Conservation (phyloP, 495 filamentous ascomycete species). For the Niebla homalea region DNA sequence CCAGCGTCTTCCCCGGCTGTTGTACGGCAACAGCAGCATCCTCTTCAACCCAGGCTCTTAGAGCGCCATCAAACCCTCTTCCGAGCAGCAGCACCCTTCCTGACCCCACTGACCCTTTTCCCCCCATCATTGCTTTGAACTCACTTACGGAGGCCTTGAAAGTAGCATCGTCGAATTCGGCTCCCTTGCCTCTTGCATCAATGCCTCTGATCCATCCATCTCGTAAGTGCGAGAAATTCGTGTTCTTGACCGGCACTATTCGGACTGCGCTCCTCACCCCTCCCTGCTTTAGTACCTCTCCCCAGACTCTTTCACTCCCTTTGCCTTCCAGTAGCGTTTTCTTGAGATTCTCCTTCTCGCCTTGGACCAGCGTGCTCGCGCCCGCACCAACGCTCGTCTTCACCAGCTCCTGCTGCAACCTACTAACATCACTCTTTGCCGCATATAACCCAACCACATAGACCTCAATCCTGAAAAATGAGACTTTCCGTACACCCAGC, state of each 20-base stretch:
- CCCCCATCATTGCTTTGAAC: slow-evolving; percentile 67
- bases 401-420: slow-evolving; percentile 43
- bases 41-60: slow-evolving; percentile 56
- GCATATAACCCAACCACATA: slow-evolving; percentile 91
- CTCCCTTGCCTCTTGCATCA: slow-evolving; percentile 37
- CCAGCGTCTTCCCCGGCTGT: slow-evolving; percentile 28
- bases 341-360: slow-evolving; percentile 60
- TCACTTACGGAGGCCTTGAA: slow-evolving; percentile 59
- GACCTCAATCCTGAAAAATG: slow-evolving; percentile 80
- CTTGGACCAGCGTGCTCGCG: slow-evolving; percentile 71
- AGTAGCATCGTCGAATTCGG: slow-evolving; percentile 48
- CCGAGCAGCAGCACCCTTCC: slow-evolving; percentile 58
- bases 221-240: slow-evolving; percentile 80
- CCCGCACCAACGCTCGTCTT: slow-evolving; percentile 30
- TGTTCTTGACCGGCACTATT: slow-evolving; percentile 74
- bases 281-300: slow-evolving; percentile 47
- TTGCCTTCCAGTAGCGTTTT: slow-evolving; percentile 54
- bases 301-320: slow-evolving; percentile 56
- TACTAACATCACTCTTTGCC: slow-evolving; percentile 57
- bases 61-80: slow-evolving; percentile 47
- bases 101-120: slow-evolving; percentile 57
- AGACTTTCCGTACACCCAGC: slow-evolving; percentile 76
- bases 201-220: slow-evolving; percentile 85
- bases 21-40: slow-evolving; percentile 16
- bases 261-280: slow-evolving; percentile 58